Evolutionary conservation across 2,329 filamentous ascomycete genomes (phyloP), one percentile per base, ranked within the genome.

Genomic region (Botrytis elliptica): DNA sequence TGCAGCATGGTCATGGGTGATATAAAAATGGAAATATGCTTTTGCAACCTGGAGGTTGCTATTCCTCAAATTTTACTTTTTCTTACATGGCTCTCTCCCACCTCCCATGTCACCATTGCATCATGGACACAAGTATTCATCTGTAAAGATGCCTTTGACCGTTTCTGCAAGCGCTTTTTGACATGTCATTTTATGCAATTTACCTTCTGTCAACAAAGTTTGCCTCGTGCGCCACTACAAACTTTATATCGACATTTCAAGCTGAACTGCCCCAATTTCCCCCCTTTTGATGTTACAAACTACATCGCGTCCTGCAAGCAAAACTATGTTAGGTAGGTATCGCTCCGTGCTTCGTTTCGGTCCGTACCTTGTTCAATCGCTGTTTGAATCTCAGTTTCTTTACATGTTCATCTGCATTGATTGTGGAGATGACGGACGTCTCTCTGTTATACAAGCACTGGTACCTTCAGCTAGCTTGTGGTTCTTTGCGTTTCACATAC

Each of bases 1-100:
- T 72, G 71, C 63, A 68, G 63, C 57, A 46, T 72, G 63, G 63
- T 67, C 55, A 72, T 52, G 65, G 71, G 63, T 72, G 49, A 69
- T 57, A 42, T 55, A 33, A 57, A 52, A 69, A 69, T 42, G 44
- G 63, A 68, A 72, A 72, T 72, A 42, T 72, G 46, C 29, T 38
- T 72, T 29, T 67, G 66, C 49, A 57, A 69, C 66, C 49, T 69
- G 66, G 38, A 29, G 25, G 66, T 57, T 68, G 55, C 55, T 38
- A 68, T 68, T 25, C 55, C 49, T n/a, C 49, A 69, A 59, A 69
- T 57, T 69, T 14, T 69, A 42, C 38, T 42, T 57, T 33, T 69
- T 57, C 65, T 42, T 33, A 42, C 66, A 69, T 42, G 36, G 66
- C 66, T 69, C 38, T 69, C 36, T 69, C 14, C 49, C 36, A 42